A percentile compares a stretch with the other conserved stretches of the same genome.
Evolutionary conservation across 2,329 filamentous ascomycete genomes (phyloP).

Genomic region (Orbilia blumenaviensis): DNA sequence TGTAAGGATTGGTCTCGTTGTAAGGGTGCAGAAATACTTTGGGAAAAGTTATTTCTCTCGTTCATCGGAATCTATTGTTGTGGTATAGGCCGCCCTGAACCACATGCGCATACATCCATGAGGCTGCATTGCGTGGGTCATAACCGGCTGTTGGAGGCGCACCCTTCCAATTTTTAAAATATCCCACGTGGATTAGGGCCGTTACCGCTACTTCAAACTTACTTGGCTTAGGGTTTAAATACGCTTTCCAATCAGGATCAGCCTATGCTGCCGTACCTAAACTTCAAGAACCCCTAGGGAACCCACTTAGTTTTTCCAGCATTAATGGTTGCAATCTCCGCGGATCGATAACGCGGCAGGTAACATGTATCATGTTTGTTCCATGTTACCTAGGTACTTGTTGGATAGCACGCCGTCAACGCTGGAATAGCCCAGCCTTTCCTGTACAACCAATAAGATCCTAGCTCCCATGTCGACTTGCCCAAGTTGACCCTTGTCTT

Average conservation of each 20-base stretch:
- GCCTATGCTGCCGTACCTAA: not conserved
- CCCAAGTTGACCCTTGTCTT: not conserved
- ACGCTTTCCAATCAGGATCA: not conserved
- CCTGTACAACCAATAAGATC: not conserved
- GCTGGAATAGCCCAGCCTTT: not conserved
- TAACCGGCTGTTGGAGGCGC: too few species aligned
- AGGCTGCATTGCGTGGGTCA: too few species aligned
- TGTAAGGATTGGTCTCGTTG: too few species aligned
- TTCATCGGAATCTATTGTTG: too few species aligned
- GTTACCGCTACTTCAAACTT: too few species aligned
- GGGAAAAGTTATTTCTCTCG: too few species aligned
- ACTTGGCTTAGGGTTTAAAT: too few species aligned
- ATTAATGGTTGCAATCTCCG: not conserved
- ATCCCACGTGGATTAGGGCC: not conserved
- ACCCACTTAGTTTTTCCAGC: not conserved
- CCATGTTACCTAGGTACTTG: not conserved
- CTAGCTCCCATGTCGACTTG: not conserved
- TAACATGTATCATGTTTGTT: conserved; percentile 4
- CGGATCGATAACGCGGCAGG: not conserved
- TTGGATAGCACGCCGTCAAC: not conserved
- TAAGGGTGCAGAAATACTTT: too few species aligned
- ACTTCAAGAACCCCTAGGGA: too few species aligned
- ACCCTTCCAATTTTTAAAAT: too few species aligned
- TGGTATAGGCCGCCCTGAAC: too few species aligned
- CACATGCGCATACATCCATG: too few species aligned